Conservation (phyloP, 2,329 filamentous ascomycete genomes). For the Colletotrichum melonis region DNA sequence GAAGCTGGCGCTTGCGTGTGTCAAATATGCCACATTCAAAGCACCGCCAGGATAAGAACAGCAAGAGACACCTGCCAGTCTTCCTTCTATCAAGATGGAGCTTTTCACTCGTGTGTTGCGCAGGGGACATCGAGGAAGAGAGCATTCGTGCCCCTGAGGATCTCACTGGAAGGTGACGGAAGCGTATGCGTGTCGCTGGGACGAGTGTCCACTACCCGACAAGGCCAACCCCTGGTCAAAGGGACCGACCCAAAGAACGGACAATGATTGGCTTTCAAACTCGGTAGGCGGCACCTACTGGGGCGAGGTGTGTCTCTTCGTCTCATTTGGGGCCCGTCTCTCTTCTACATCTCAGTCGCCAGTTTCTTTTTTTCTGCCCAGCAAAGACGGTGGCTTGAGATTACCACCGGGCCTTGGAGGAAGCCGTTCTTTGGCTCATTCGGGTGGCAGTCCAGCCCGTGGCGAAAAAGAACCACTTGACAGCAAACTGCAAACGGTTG, state of each 20-base stretch:
- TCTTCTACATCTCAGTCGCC: background rate
- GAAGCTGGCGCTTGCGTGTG: background rate
- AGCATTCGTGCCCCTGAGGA: constrained; percentile 12
- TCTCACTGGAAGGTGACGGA: constrained; percentile 27
- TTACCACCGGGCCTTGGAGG: background rate
- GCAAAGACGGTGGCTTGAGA: constrained; percentile 2
- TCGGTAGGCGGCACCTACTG: constrained; percentile 26
- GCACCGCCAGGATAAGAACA: background rate
- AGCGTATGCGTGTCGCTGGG: constrained; percentile 32
- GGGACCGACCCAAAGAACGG: constrained; percentile 1
- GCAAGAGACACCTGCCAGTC: background rate
- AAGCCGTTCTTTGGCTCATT: constrained; percentile 11
- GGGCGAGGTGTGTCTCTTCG: constrained; percentile 12
- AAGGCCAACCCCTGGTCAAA: constrained; percentile 28
- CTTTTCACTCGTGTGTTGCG: background rate
- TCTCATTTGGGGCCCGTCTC: constrained; percentile 22
- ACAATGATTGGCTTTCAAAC: constrained; percentile 23
- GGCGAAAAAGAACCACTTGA: background rate
- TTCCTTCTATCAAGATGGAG: background rate
- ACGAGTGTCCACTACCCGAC: constrained; percentile 12
- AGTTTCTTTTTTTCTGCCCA: constrained; percentile 8
- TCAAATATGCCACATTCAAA: background rate
- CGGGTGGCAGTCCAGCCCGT: constrained; percentile 3
- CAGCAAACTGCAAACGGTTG: constrained; percentile 20
- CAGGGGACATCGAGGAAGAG: constrained; percentile 8